Conservation (phyloP, 2,329 filamentous ascomycete species). For the Colletotrichum sp. region DNA sequence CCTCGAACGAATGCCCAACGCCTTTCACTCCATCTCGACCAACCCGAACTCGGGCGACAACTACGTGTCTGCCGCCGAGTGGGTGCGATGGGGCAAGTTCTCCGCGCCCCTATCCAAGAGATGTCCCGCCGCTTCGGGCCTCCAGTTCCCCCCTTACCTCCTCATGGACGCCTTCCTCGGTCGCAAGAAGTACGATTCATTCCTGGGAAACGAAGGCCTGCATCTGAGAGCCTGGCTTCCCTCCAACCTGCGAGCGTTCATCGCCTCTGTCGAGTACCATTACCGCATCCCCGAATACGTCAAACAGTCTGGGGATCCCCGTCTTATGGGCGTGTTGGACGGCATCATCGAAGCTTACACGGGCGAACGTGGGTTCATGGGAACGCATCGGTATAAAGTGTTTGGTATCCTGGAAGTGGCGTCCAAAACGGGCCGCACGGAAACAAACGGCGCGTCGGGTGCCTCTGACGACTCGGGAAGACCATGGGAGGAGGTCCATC, state of each 20-base stretch:
- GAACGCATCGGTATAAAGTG: constrained; percentile 61
- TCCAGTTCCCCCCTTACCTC: constrained; percentile 58
- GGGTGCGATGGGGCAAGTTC: constrained; percentile 58
- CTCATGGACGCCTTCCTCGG: constrained; percentile 62
- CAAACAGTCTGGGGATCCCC: constrained; percentile 50
- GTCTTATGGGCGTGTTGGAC: constrained; percentile 57
- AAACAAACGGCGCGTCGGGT: constrained; percentile 56
- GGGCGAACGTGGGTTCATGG: constrained; percentile 61
- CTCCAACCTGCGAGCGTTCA: constrained; percentile 59
- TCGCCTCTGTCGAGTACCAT: constrained; percentile 59
- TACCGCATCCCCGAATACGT: constrained; percentile 60
- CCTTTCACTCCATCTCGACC: constrained; percentile 58
- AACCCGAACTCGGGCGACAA: constrained; percentile 58
- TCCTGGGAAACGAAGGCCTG: constrained; percentile 56
- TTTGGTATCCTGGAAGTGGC: constrained; percentile 61
- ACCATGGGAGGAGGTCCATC: constrained; percentile 56
- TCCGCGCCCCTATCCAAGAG: constrained; percentile 54
- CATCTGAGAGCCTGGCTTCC: constrained; percentile 60
- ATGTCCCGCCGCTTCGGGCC: constrained; percentile 54
- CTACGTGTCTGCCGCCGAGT: constrained; percentile 52
- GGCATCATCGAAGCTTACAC: constrained; percentile 61
- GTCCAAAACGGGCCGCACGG: constrained; percentile 56
- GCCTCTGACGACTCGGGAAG: constrained; percentile 42
- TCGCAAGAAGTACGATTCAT: constrained; percentile 54
- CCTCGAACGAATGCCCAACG: constrained; percentile 57